These are phyloP conservation scores for Papiliotrema nemorosa DNA, from an alignment of 1,284 basidiomycete species.

Conservation along the genomic window DNA sequence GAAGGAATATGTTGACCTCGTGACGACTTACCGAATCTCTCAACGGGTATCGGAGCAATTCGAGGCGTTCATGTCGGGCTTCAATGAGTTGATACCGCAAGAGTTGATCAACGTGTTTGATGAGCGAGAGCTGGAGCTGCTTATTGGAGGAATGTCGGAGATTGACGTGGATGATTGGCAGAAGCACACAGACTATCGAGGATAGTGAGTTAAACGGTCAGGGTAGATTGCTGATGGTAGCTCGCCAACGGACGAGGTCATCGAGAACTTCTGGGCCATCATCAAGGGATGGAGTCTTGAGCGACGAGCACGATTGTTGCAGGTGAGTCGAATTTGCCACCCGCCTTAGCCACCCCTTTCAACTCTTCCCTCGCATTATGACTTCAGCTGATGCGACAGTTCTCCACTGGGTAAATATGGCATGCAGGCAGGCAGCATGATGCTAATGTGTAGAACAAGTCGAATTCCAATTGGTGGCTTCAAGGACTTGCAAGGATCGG, in stretches of 20 bases:
- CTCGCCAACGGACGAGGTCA: slow-evolving; percentile 71
- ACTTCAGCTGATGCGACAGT: neutral
- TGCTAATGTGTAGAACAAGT: too few relatives aligned
- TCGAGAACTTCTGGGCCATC: slow-evolving; percentile 99
- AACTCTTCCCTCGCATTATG: too few relatives aligned
- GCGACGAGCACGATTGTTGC: slow-evolving; percentile 58
- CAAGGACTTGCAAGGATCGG: slow-evolving; percentile 96
- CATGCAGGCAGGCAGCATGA: too few relatives aligned
- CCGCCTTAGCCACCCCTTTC: too few relatives aligned
- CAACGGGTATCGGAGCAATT: slow-evolving; percentile 93
- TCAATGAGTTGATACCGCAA: slow-evolving; percentile 90
- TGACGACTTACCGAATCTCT: slow-evolving; percentile 92
- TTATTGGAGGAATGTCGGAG: slow-evolving; percentile 98
- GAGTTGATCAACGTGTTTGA: slow-evolving; percentile 97
- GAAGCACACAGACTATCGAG: slow-evolving; percentile 61
- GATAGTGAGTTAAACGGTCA: slow-evolving; percentile 44
- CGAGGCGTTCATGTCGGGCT: slow-evolving; percentile 90
- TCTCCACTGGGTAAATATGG: slow-evolving; percentile 94
- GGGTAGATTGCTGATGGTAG: slow-evolving; percentile 54
- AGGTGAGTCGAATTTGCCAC: slow-evolving; percentile 2
- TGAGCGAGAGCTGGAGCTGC: slow-evolving; percentile 90
- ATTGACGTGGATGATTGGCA: slow-evolving; percentile 74
- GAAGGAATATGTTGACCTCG: slow-evolving; percentile 93
- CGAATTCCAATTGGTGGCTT: slow-evolving; percentile 98
- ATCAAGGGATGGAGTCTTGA: slow-evolving; percentile 94